Evolutionary conservation across 306 rosid species (phyloP).

Genomic region (Cucurbita maxima): DNA sequence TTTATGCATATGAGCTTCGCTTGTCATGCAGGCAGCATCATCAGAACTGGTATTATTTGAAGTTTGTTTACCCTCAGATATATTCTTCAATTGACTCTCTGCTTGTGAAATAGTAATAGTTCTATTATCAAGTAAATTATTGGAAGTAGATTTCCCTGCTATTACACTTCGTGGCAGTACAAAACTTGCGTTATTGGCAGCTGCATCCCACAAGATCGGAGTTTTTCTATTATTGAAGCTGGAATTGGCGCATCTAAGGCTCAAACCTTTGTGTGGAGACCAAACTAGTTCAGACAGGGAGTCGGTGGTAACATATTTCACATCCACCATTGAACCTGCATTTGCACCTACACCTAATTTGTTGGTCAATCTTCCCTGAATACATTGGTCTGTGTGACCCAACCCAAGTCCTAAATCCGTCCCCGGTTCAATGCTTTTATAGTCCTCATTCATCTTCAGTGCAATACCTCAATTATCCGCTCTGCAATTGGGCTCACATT

Average conservation of each 20-base stretch:
- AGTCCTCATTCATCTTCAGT: slow-evolving; percentile 37
- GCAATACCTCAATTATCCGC: slow-evolving; percentile 13
- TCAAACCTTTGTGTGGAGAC: slow-evolving; percentile 63
- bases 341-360: slow-evolving; percentile 93
- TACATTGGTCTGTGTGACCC: slow-evolving; percentile 23
- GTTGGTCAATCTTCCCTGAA: slow-evolving; percentile 20
- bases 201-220: slow-evolving; percentile 26
- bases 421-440: slow-evolving; percentile 33
- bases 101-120: slow-evolving; percentile 14
- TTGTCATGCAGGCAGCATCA: slow-evolving; percentile 17
- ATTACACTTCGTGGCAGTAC: slow-evolving; percentile 22
- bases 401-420: slow-evolving; percentile 35
- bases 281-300: slow-evolving; percentile 86
- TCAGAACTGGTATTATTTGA: slow-evolving; percentile 9
- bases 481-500: slow-evolving; percentile 30
- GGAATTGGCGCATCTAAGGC: slow-evolving; percentile 42
- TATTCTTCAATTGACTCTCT: slow-evolving; percentile 14
- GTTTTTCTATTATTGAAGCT: slow-evolving; percentile 25
- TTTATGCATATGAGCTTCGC: neutral
- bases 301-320: slow-evolving; percentile 27
- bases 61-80: slow-evolving; percentile 15
- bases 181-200: slow-evolving; percentile 46
- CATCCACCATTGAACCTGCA: slow-evolving; percentile 52
- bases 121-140: slow-evolving; percentile 21
- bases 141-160: slow-evolving; percentile 16